Base-by-base conservation (phyloP, 306 rosid species). In the Prunus davidiana region DNA sequence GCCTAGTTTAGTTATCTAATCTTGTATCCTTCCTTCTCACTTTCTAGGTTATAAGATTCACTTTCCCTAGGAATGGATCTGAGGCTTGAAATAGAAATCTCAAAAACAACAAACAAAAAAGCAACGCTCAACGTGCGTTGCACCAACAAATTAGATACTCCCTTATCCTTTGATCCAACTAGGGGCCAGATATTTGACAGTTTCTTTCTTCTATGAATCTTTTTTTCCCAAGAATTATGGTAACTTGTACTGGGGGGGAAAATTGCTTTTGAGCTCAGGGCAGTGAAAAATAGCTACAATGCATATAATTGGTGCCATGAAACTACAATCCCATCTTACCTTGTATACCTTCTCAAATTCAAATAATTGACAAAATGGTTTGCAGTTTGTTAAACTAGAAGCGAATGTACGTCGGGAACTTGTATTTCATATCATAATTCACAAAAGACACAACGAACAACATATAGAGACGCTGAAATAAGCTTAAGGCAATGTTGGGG, bases 101-200 rank as follows among this genome's bases (percentile, higher is more conserved):
- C 20, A 34, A 38, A 38, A 38, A 38, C 43, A 38, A 38, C 43
- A 38, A 38, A 38, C 43, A 7, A 2, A 54, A 78, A 64, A 64
- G 82, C 65, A 54, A 54, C 4, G 27, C 16, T 38, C 52, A 55
- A 52, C 50, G 13, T 64, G 64, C 79, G 4, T 60, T 52, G 82
- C 2, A 9, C 72, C 77, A 73, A 30, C 54, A 45, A 20, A 54
- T 63, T 61, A 38, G 60, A 73, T 64, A 54, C 45, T 28, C 73
- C 67, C 82, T 79, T 72, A 54, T 72, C 78, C 78, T 65, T 46
- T 50, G 27, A 41, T 62, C 45, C 27, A 71, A 70, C 18, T 12
- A 51, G 24, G 54, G 22, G 54, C 51, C 24, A 64, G 54, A 78
- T 22, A 25, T 27, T 18, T 62, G 9, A 63, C 32, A 50, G 49